Conservation (phyloP, 1,284 basidiomycete genomes). For the Malassezia brasiliensis region DNA sequence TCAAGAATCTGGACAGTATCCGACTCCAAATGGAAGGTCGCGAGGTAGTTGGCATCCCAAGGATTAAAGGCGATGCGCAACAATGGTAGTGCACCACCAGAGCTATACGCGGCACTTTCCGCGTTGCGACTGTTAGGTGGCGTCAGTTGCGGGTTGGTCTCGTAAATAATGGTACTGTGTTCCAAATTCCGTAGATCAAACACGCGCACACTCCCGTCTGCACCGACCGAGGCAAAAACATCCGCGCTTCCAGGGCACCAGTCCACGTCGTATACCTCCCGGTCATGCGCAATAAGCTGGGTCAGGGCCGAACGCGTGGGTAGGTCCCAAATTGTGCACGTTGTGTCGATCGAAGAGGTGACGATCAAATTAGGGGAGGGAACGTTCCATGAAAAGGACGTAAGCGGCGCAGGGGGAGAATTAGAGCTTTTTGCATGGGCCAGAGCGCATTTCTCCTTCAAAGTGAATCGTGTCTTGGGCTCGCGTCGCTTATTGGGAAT, state of each 20-base stretch:
- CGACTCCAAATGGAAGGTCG: conserved; percentile 45
- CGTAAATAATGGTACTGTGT: conserved; percentile 96
- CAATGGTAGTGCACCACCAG: conserved; percentile 25
- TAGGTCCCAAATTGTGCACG: conserved; percentile 67
- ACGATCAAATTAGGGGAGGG: conserved; percentile 47
- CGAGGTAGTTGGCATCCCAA: conserved; percentile 48
- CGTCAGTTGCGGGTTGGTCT: conserved; percentile 50
- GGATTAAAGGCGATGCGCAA: conserved; percentile 48
- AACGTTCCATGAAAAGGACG: conserved; percentile 47
- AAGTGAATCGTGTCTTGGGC: conserved; percentile 22
- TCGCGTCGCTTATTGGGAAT: conserved; percentile 6
- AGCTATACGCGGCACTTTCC: conserved; percentile 1
- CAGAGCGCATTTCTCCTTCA: conserved; percentile 44
- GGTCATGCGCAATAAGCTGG: conserved; percentile 79
- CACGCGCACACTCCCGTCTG: conserved; percentile 88
- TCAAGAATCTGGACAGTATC: conserved; percentile 46
- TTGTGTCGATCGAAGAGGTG: conserved; percentile 56
- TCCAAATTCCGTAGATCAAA: conserved; percentile 93
- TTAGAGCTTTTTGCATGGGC: conserved; percentile 41
- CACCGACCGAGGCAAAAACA: conserved; percentile 96
- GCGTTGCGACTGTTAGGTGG: conserved; percentile 8
- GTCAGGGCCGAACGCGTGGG: conserved; percentile 90
- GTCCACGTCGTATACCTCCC: conserved; percentile 91
- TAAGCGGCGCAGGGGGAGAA: conserved; percentile 44
- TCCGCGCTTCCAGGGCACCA: conserved; percentile 98